Evolutionary conservation across 495 filamentous ascomycete species (phyloP).

Genomic region (Letharia lupina): DNA sequence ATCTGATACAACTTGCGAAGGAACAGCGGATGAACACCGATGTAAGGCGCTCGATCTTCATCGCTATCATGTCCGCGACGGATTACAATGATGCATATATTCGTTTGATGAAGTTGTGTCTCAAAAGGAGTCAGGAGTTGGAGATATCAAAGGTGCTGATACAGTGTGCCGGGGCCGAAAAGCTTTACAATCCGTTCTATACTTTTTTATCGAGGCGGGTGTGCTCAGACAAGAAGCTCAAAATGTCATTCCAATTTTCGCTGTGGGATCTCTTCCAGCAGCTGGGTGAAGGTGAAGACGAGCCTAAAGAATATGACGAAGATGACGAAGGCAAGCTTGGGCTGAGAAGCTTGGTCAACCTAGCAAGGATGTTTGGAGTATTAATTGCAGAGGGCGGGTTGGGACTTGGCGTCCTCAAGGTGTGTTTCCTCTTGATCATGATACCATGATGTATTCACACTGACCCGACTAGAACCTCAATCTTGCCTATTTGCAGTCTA

Average conservation of each 20-base stretch:
- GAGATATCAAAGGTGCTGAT: conserved; percentile 85
- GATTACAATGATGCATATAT: conserved; percentile 78
- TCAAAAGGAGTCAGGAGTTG: conserved; percentile 76
- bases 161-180: conserved; percentile 77
- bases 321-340: conserved; percentile 36
- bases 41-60: conserved; percentile 83
- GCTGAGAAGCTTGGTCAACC: conserved; percentile 69
- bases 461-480: conserved; percentile 50
- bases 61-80: conserved; percentile 76
- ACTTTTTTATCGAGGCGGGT: conserved; percentile 70
- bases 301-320: conserved; percentile 45
- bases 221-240: conserved; percentile 58
- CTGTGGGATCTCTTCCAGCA: conserved; percentile 83
- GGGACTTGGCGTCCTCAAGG: conserved; percentile 57
- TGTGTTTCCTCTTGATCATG: conserved; percentile 14
- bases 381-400: conserved; percentile 62
- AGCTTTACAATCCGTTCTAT: conserved; percentile 87
- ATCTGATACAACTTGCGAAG: conserved; percentile 65
- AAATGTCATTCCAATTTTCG: conserved; percentile 74
- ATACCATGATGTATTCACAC: neutral
- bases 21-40: conserved; percentile 93
- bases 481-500: conserved; percentile 64
- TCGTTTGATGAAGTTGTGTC: conserved; percentile 67
- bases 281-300: conserved; percentile 65
- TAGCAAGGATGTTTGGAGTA: conserved; percentile 76